Conservation (phyloP, 306 rosid genomes). For the Albizia julibrissin region DNA sequence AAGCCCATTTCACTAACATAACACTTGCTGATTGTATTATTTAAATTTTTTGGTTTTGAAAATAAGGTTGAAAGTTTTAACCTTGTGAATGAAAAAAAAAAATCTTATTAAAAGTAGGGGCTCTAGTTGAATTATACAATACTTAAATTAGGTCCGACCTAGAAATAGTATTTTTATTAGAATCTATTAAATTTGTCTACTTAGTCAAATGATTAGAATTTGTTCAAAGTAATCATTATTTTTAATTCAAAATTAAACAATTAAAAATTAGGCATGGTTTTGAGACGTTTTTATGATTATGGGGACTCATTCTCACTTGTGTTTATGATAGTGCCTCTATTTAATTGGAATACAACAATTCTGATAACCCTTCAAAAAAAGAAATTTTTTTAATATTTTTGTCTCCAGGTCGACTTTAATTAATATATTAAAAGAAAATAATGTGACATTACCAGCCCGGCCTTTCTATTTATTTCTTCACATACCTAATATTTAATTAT, state of each 20-base stretch:
- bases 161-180: too few species aligned
- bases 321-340: neutral
- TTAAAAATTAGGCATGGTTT: neutral
- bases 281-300: neutral
- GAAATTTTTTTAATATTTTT: neutral
- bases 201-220: neutral
- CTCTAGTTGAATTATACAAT: too few species aligned
- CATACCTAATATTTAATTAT: neutral
- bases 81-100: too few species aligned
- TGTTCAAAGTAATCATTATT: neutral
- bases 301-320: neutral
- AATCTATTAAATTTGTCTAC: neutral
- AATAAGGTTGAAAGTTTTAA: too few species aligned
- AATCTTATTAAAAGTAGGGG: too few species aligned
- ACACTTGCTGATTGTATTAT: neutral
- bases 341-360: neutral
- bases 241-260: neutral
- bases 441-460: neutral
- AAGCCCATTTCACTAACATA: too few species aligned
- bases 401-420: neutral
- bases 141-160: too few species aligned
- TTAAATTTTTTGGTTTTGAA: too few species aligned
- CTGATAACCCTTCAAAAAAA: neutral
- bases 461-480: neutral
- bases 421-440: neutral